Evolutionary conservation across 768 basidiomycete genomes (phyloP).

Genomic region (Lactarius akahatsu): DNA sequence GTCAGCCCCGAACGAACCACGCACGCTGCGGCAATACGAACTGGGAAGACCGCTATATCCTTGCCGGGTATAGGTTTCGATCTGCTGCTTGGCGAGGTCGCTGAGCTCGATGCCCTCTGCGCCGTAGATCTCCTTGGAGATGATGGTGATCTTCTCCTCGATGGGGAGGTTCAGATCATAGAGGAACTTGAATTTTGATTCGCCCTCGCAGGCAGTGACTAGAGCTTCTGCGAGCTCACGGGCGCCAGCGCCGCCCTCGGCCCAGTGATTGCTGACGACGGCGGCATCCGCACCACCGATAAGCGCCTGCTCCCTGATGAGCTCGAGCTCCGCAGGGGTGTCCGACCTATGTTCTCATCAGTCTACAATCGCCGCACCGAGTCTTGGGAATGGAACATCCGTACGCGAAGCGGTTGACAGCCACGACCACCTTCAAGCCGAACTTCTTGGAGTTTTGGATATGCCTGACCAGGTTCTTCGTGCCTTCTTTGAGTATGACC

Average conservation of each 20-base stretch:
- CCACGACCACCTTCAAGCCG: slow-evolving; percentile 94
- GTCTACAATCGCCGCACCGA: not conserved
- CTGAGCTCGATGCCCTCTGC: slow-evolving; percentile 89
- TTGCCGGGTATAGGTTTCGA: slow-evolving; percentile 90
- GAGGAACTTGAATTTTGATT: slow-evolving; percentile 87
- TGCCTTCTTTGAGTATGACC: slow-evolving; percentile 84
- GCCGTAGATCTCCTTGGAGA: slow-evolving; percentile 90
- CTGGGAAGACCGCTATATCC: slow-evolving; percentile 79
- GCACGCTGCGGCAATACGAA: slow-evolving; percentile 40
- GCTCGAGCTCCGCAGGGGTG: slow-evolving; percentile 82
- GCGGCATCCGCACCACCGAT: slow-evolving; percentile 91
- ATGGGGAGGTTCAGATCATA: slow-evolving; percentile 85
- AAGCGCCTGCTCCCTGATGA: slow-evolving; percentile 77
- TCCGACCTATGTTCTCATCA: slow-evolving; percentile 59
- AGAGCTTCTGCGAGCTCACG: slow-evolving; percentile 90
- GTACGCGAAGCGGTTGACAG: slow-evolving; percentile 92
- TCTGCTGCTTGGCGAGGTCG: slow-evolving; percentile 78
- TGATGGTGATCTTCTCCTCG: slow-evolving; percentile 83
- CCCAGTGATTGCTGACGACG: slow-evolving; percentile 97
- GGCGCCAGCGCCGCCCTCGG: slow-evolving; percentile 90
- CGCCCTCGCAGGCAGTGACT: slow-evolving; percentile 76
- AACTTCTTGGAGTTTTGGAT: slow-evolving; percentile 95
- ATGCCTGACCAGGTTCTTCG: slow-evolving; percentile 89
- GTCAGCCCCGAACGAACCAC: slow-evolving; percentile 13
- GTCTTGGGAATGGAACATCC: slow-evolving; percentile 36